A percentile compares a stretch with the other conserved stretches of the same genome.
These are phyloP conservation scores for Ceratocystis colombiana DNA, from an alignment of 2,329 filamentous ascomycete species.

Conservation along the genomic window DNA sequence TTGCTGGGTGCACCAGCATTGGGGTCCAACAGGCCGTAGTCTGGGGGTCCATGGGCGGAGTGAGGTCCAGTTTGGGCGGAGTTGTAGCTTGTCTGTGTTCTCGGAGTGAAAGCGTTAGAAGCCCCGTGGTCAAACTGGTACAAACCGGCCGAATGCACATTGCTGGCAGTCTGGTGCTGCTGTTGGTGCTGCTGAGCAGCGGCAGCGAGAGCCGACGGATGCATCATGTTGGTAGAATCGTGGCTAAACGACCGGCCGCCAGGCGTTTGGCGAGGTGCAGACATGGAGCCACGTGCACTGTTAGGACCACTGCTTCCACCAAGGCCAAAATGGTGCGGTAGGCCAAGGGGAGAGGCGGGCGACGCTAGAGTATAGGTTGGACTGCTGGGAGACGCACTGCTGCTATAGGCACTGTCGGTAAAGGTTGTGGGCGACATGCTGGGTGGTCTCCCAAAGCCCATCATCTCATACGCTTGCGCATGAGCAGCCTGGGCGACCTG, in stretches of 20 bases:
- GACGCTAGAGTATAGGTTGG: slow-evolving; percentile 23
- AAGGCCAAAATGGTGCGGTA: slow-evolving; percentile 18
- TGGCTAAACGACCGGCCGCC: slow-evolving; percentile 19
- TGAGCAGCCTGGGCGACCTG: slow-evolving; percentile 1
- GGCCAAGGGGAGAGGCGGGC: slow-evolving; percentile 21
- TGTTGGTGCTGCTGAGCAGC: slow-evolving; percentile 17
- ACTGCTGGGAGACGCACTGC: slow-evolving; percentile 19
- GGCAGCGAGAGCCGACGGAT: background rate
- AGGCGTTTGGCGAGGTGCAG: slow-evolving; percentile 18
- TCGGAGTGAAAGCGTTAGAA: slow-evolving; percentile 18
- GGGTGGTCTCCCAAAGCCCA: slow-evolving; percentile 19
- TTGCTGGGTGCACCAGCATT: background rate
- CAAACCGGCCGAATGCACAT: background rate
- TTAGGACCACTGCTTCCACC: background rate
- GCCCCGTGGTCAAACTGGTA: background rate
- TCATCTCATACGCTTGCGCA: slow-evolving; percentile 17
- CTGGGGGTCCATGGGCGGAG: background rate
- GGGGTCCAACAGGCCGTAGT: slow-evolving; percentile 9
- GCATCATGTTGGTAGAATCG: slow-evolving; percentile 19
- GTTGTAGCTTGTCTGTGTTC: slow-evolving; percentile 10
- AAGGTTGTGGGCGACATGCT: slow-evolving; percentile 23
- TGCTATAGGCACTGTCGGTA: slow-evolving; percentile 21
- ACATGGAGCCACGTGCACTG: slow-evolving; percentile 14
- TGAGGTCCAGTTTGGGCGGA: background rate
- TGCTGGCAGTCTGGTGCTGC: background rate